Conservation (phyloP, 495 filamentous ascomycete species). For the Hypoxylon rickii region DNA sequence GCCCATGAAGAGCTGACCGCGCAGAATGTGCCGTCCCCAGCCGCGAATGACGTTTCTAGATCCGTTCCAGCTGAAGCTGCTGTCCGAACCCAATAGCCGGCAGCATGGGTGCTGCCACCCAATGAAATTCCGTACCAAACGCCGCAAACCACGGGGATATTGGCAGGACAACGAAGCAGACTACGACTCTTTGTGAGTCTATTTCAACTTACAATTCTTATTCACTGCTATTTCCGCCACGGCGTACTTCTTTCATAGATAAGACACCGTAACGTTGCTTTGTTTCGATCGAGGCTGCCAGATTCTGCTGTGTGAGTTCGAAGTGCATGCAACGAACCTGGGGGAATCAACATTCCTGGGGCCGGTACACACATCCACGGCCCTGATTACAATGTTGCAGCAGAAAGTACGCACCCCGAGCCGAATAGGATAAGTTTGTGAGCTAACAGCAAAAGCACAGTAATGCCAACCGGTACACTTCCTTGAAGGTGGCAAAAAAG, state of each 20-base stretch:
- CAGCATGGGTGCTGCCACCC: slow-evolving; percentile 12
- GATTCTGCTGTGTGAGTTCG: background rate
- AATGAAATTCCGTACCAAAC: slow-evolving; percentile 16
- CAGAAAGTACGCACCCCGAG: background rate
- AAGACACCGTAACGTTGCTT: slow-evolving; percentile 22
- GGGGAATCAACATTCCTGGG: no score
- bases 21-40: slow-evolving; percentile 18
- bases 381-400: slow-evolving; percentile 1
- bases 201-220: slow-evolving; percentile 12
- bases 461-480: background rate
- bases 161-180: slow-evolving; percentile 19
- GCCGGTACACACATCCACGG: slow-evolving; percentile 4
- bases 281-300: background rate
- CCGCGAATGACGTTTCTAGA: slow-evolving; percentile 18
- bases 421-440: background rate
- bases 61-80: slow-evolving; percentile 1
- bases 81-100: slow-evolving; percentile 22
- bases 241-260: slow-evolving; percentile 23
- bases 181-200: slow-evolving; percentile 16
- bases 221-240: slow-evolving; percentile 9
- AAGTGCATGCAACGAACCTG: background rate
- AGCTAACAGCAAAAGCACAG: background rate
- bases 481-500: slow-evolving; percentile 3
- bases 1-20: background rate
- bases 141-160: slow-evolving; percentile 15